Percentiles rank a stretch among this genome's conserved stretches.
Evolutionary conservation across 306 rosid species (phyloP).

Genomic region (Leucaena leucocephala): DNA sequence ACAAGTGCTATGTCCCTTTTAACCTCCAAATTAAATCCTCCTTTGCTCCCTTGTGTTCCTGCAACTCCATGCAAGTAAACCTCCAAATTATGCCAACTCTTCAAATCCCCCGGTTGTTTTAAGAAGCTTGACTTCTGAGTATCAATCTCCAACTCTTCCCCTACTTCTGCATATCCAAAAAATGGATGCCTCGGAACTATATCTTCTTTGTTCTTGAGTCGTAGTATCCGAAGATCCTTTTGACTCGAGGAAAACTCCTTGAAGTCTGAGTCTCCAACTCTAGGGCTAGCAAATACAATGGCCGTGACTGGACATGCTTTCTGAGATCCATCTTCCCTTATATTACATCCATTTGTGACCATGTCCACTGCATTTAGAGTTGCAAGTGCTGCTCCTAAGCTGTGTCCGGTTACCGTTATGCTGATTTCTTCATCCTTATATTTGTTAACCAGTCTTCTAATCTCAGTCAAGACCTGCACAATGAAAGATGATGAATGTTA

Average conservation of each 20-base stretch:
- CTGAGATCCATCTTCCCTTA: background rate
- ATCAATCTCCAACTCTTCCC: conserved; percentile 47
- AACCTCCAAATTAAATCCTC: conserved; percentile 30
- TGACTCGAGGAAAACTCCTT: background rate
- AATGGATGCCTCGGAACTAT: conserved; percentile 5
- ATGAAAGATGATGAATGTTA: background rate
- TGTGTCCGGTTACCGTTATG: background rate
- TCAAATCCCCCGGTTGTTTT: conserved; percentile 34
- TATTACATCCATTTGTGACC: background rate
- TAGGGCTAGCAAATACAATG: conserved; percentile 1
- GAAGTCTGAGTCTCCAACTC: conserved; percentile 8
- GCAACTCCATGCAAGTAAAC: conserved; percentile 77
- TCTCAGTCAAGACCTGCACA: conserved; percentile 54
- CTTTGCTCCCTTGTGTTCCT: conserved; percentile 57
- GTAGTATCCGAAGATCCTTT: background rate
- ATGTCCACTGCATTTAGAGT: background rate
- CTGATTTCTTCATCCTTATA: conserved; percentile 43
- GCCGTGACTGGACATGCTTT: background rate
- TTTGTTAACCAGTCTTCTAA: conserved; percentile 51
- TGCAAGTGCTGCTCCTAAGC: background rate
- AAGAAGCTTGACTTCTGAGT: conserved; percentile 50
- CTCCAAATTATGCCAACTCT: conserved; percentile 66
- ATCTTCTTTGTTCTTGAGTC: background rate
- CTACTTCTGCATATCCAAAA: background rate
- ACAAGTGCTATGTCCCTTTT: conserved; percentile 61